Percentiles rank a stretch among this genome's conserved stretches.
Evolutionary conservation across 1,284 basidiomycete genomes (phyloP).

Genomic region (Microbotryum silenes-acaulis): DNA sequence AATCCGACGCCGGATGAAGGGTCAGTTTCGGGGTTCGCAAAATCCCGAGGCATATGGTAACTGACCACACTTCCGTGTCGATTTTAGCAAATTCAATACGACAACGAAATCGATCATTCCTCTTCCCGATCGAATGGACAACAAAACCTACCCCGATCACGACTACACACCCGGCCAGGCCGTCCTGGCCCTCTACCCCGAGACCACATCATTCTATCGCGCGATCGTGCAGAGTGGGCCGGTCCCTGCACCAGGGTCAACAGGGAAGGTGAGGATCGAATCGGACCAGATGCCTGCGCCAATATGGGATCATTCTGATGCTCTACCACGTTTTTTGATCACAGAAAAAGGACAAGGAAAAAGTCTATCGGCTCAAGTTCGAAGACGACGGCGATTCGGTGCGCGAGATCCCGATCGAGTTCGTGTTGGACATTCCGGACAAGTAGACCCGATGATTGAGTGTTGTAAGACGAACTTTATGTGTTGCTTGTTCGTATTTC

Average conservation of each 20-base stretch:
- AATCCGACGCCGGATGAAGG: conserved; percentile 22
- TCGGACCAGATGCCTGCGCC: too few relatives aligned
- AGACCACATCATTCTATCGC: conserved; percentile 48
- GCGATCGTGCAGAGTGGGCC: conserved; percentile 40
- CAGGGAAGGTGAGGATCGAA: conserved; percentile 27
- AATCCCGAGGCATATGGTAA: too few relatives aligned
- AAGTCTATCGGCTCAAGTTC: conserved; percentile 35
- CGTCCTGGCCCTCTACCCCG: conserved; percentile 48
- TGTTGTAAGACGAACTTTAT: background rate
- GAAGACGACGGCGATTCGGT: conserved; percentile 35
- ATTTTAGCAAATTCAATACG: conserved; percentile 42
- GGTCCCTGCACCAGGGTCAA: background rate
- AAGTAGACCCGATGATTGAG: background rate
- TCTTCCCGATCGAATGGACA: conserved; percentile 43
- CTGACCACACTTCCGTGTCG: background rate
- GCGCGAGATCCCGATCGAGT: conserved; percentile 23
- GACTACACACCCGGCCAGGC: conserved; percentile 40
- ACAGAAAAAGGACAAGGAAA: conserved; percentile 19
- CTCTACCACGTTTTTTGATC: background rate
- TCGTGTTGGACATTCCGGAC: conserved; percentile 25
- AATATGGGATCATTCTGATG: background rate
- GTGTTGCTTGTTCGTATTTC: background rate
- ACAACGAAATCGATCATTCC: conserved; percentile 45
- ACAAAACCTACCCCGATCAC: conserved; percentile 41
- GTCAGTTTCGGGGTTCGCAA: background rate